Percentiles rank a stretch among this genome's conserved stretches.
phyloP scores from a whole-genome alignment of 306 rosid genomes.

The Biancaea sappan region DNA sequence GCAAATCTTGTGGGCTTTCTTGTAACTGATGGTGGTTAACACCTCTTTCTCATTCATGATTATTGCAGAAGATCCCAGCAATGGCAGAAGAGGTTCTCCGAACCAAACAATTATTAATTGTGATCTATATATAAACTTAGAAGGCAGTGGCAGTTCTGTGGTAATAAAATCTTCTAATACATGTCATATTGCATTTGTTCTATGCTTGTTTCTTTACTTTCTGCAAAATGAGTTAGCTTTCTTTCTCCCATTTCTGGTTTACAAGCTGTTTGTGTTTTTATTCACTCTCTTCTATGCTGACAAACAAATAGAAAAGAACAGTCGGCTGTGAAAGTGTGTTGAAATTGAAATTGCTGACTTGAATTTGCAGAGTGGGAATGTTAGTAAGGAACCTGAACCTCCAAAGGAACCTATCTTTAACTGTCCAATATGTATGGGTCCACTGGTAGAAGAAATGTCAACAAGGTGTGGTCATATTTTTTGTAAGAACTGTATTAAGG shows the following conservation, averaged over 20 bases:
- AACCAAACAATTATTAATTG: conserved; percentile 50
- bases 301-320: not conserved
- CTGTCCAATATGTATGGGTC: conserved; percentile 27
- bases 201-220: not conserved
- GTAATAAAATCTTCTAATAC: conserved; percentile 45
- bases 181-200: conserved; percentile 2
- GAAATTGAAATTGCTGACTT: conserved; percentile 1
- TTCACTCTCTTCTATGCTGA: not conserved
- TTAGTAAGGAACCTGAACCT: not conserved
- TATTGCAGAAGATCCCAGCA: conserved; percentile 61
- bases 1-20: not conserved
- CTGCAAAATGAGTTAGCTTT: not conserved
- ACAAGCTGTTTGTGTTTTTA: not conserved
- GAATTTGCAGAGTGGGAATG: not conserved
- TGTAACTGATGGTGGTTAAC: conserved; percentile 17
- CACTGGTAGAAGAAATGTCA: not conserved
- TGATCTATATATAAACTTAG: conserved; percentile 69
- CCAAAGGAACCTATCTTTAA: conserved; percentile 14
- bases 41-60: conserved; percentile 21
- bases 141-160: conserved; percentile 62
- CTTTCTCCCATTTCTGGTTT: not conserved
- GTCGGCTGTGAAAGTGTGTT: not conserved
- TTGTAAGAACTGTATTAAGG: conserved; percentile 17
- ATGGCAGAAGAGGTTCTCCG: conserved; percentile 56
- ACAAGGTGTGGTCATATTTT: conserved; percentile 23